A percentile compares a stretch with the other conserved stretches of the same genome.
Conservation (phyloP, 805 yeast species). For the Metschnikowia lunata region DNA sequence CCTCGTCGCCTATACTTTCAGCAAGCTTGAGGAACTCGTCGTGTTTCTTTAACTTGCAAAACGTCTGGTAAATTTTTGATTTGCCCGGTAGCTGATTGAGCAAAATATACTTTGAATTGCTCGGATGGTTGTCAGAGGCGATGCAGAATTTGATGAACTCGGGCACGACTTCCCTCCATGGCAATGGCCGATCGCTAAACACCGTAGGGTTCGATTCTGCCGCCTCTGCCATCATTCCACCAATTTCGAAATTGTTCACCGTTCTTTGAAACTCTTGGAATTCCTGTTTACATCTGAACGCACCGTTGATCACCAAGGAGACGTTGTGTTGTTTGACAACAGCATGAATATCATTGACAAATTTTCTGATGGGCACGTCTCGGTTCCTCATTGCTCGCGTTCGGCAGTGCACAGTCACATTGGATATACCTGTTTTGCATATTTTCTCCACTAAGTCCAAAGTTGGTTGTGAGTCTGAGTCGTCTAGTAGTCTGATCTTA, state of each 20-base stretch:
- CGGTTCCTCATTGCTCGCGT: slow-evolving; percentile 85
- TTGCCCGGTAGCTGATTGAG: slow-evolving; percentile 78
- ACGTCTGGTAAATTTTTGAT: slow-evolving; percentile 50
- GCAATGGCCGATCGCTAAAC: slow-evolving; percentile 44
- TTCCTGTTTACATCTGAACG: slow-evolving; percentile 52
- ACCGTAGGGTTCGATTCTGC: slow-evolving; percentile 87
- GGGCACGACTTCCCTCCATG: slow-evolving; percentile 52
- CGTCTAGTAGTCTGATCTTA: slow-evolving; percentile 76
- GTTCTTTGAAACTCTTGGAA: slow-evolving; percentile 45
- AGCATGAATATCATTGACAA: slow-evolving; percentile 55
- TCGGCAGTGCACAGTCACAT: slow-evolving; percentile 89
- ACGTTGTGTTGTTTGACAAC: slow-evolving; percentile 61
- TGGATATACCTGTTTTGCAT: slow-evolving; percentile 72
- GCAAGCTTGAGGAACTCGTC: slow-evolving; percentile 43
- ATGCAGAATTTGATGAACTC: slow-evolving; percentile 56
- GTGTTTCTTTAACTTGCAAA: slow-evolving; percentile 53
- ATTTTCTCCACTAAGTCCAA: slow-evolving; percentile 49
- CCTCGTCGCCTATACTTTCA: slow-evolving; percentile 30
- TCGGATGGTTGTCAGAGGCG: slow-evolving; percentile 52
- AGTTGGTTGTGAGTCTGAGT: slow-evolving; percentile 49
- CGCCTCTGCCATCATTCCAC: slow-evolving; percentile 90
- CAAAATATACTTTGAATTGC: slow-evolving; percentile 76
- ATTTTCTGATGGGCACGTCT: slow-evolving; percentile 72
- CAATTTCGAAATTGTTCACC: slow-evolving; percentile 55
- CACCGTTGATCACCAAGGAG: slow-evolving; percentile 81